Percentiles rank a stretch among this genome's conserved stretches.
phyloP scores from a whole-genome alignment of 1,139 yeast species.

The Taiozyma sp. region DNA sequence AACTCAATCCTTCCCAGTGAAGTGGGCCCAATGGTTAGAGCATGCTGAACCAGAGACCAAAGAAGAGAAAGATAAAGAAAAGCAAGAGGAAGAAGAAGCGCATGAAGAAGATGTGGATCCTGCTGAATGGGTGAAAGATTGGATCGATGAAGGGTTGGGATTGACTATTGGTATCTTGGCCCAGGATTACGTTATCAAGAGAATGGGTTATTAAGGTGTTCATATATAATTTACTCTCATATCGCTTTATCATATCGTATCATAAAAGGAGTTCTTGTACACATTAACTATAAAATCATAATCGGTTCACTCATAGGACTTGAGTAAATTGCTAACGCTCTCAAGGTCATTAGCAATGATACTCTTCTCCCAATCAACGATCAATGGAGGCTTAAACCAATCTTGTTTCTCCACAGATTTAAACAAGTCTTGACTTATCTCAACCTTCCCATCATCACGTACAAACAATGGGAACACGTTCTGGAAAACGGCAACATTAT shows the following conservation, averaged over 20 bases:
- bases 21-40: slow-evolving; percentile 82
- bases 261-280: no score
- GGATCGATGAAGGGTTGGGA: slow-evolving; percentile 82
- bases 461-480: slow-evolving; percentile 18
- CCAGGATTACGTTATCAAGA: slow-evolving; percentile 81
- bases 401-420: neutral
- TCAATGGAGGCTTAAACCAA: slow-evolving; percentile 38
- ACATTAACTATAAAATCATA: no score
- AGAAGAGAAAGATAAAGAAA: slow-evolving; percentile 11
- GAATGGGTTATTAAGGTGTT: slow-evolving; percentile 61
- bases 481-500: slow-evolving; percentile 10
- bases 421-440: slow-evolving; percentile 14
- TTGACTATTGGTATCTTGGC: slow-evolving; percentile 82
- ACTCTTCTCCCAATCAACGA: slow-evolving; percentile 52
- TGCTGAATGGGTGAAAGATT: slow-evolving; percentile 89
- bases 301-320: slow-evolving; percentile 1
- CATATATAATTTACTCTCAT: no score
- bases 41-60: slow-evolving; percentile 27
- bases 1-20: slow-evolving; percentile 85
- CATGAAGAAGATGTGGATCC: slow-evolving; percentile 65
- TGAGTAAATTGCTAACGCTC: slow-evolving; percentile 16
- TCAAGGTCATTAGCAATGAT: slow-evolving; percentile 46
- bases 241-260: no score
- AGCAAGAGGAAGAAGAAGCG: slow-evolving; percentile 31
- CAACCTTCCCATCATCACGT: slow-evolving; percentile 14